Evolutionary conservation across 2,329 filamentous ascomycete genomes (phyloP), one percentile per base, ranked within the genome.

Genomic region (Cladosporium sp.): DNA sequence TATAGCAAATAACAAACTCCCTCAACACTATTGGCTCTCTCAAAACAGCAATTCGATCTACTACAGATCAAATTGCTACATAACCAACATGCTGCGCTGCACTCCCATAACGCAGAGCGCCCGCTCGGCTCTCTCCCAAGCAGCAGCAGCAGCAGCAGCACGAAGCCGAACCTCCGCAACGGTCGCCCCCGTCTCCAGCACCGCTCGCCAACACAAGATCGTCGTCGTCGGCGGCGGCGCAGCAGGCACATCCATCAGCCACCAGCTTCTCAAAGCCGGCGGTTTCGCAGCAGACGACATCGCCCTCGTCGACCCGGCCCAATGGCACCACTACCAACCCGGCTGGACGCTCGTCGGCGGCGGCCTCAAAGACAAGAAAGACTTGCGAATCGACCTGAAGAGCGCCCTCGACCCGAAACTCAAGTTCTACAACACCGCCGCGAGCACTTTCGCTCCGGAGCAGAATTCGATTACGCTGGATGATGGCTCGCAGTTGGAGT

Each of bases 281-380:
- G 81, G 81, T 28, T 89, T 89, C 71, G 68, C 75, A 0, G 77
- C 81, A 51, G 80, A 86, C 34, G 88, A 90, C 66, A 88, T 90
- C 67, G 88, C 88, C 30, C 71, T 90, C 28, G 77, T 90, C 51
- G 88, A 90, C 68, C 88, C 88, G 0, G 82, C 88, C 0, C 73
- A 78, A 68, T 88, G 82, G 81, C 88, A 90, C 72, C 82, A 90
- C 77, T 90, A 89, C 74, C 88, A 90, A 75, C 87, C 88, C 0
- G 88, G 88, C 63, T 90, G 88, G 88, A 90, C 88, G 1, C 80
- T 90, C 1, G 88, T 90, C 2, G 88, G 88, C 51, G 87, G 85
- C 46, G 88, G 88, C 3, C 80, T 90, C 46, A 89, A 89, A 76
- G 83, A 79, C 56, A 88, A 87, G 72, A 79, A 88, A 68, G 82